Evolutionary conservation across 2,329 filamentous ascomycete species (phyloP), one percentile per base, ranked within the genome.

Genomic region (Pseudogymnoascus sp.): DNA sequence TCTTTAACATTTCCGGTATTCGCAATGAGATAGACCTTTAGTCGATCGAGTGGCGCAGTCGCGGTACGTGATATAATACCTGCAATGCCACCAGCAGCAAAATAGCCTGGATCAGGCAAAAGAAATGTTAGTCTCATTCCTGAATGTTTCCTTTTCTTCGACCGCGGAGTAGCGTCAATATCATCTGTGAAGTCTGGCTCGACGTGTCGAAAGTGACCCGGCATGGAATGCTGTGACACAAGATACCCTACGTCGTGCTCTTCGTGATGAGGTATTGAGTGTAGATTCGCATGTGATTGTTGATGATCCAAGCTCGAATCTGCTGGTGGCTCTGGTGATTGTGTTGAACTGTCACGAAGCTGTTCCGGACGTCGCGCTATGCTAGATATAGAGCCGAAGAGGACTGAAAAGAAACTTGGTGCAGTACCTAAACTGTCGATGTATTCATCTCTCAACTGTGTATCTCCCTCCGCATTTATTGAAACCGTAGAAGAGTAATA

Each of bases 21-120:
- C 60, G 96, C 93, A 69, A 99, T 94, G 60, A 99, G 84, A 74
- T 96, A 97, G 66, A 99, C 94, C 78, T 97, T 97, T 62, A 99
- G 80, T 69, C 94, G 91, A 77, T 99, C 94, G 75, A 99, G 86
- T 63, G 94, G 94, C 63, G 94, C 94, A 67, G 94, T 99, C 65
- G 90, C 89, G 72, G 94, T 97, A 72, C 94, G 88, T 72, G 93
- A 97, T 70, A 97, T 87, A 74, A 91, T 93, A 73, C 94, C 94
- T 73, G 93, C 91, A 73, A 96, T 81, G 75, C 91, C 94, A 80
- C 94, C 94, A 74, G 94, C 94, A 77, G 96, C 77, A 76, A 97
- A 99, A 78, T 97, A 99, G 82, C 94, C 94, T 96, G 88, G 82
- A 85, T 91, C 84, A 75, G 89, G 90, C 75, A 91, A 79, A 64